Conservation (phyloP, 1,284 basidiomycete genomes). For the Cryptococcus sp. region DNA sequence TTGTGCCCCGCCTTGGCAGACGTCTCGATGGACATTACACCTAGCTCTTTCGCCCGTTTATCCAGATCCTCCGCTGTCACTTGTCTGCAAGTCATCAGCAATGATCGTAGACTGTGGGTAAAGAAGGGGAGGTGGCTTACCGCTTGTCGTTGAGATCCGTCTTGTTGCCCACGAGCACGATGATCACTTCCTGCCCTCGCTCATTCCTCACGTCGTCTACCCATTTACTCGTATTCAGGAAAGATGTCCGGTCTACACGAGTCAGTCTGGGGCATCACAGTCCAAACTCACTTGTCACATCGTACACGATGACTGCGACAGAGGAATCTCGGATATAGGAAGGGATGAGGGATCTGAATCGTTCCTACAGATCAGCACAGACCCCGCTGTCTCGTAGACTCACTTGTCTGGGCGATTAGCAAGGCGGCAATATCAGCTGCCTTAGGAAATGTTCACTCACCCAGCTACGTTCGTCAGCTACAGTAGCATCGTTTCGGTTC, state of each 20-base stretch:
- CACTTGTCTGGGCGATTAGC: too few relatives aligned
- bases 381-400: background rate
- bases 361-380: constrained; percentile 58
- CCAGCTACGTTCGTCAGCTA: constrained; percentile 25
- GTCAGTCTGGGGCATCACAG: background rate
- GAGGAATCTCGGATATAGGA: constrained; percentile 99
- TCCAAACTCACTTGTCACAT: constrained; percentile 84
- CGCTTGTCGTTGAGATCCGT: constrained; percentile 64
- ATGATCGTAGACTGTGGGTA: too few relatives aligned
- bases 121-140: too few relatives aligned
- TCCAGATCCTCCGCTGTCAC: constrained; percentile 98
- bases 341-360: constrained; percentile 95
- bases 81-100: constrained; percentile 78
- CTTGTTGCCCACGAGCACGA: constrained; percentile 98
- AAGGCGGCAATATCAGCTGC: too few relatives aligned
- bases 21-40: constrained; percentile 99
- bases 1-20: constrained; percentile 99
- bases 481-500: background rate
- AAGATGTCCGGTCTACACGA: constrained; percentile 78
- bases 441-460: constrained; percentile 23
- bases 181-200: constrained; percentile 95
- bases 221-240: constrained; percentile 97
- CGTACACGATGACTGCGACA: constrained; percentile 96
- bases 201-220: constrained; percentile 99
- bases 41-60: constrained; percentile 82